Base-by-base conservation (phyloP, 352 stramenopile species). In the Phytopythium mirpurense region DNA sequence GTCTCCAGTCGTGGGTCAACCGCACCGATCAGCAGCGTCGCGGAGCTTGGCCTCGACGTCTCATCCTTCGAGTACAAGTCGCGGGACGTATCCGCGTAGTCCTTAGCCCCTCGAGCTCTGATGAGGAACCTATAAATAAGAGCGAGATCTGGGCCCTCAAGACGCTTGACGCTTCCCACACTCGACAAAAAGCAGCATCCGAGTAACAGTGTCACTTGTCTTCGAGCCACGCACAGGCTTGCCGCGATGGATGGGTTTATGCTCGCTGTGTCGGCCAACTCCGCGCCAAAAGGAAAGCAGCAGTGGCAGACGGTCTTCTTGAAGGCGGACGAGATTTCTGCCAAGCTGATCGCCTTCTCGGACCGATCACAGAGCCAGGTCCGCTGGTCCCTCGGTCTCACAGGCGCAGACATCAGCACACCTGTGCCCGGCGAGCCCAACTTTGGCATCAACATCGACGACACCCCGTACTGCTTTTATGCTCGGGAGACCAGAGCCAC, bases 261-360 rank as follows among this genome's bases (percentile, higher is more conserved):
- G 12, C 60, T 75, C n/a, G 68, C 63, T 0, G 56, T 76, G 27
- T 65, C 69, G 12, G 54, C 68, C 14, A 51, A 60, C 6, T 66
- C 65, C 19, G 34, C 62, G 19, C 18, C 49, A 1, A 63, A 51
- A 5, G 35, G 54, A n/a, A 78, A 70, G 42, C 74, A 77, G 35
- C 40, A 59, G 15, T 89, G 78, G 78, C 60, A 69, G 23, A 70
- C 68, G 5, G 51, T 79, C 26, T 85, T 74, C 32, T 40, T 88
- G 54, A 86, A 81, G 55, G 60, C 80, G 8, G 76, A 86, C 53
- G 76, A 88, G 41, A 83, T 88, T 35, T 82, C 79, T 7, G 79
- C 70, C 21, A 70, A 80, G 37, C 54, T 90, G 19, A 62, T 88
- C 35, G 72, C 65, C 15, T 86, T 86, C 54, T 68, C 62, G 5